phyloP scores from a whole-genome alignment of 106 monocot species.

The Dendrobium nobile region DNA sequence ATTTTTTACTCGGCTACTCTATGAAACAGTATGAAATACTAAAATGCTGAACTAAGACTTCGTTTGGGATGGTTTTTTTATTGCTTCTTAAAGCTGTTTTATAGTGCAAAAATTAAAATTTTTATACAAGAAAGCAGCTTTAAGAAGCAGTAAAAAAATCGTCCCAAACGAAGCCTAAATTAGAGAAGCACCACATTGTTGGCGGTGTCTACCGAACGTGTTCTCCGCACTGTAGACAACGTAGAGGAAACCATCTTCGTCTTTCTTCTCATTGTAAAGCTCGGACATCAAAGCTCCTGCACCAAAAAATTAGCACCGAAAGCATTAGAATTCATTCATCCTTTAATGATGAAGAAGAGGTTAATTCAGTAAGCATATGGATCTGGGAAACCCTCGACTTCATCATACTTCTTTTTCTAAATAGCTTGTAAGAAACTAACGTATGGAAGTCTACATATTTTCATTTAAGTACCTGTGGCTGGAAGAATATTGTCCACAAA shows the following conservation, averaged over 20 bases:
- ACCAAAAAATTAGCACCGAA: neutral
- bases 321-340: neutral
- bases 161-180: neutral
- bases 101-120: too few species aligned
- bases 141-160: neutral
- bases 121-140: too few species aligned
- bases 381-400: too few species aligned
- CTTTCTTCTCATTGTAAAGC: constrained; percentile 49
- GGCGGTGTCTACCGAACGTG: constrained; percentile 23
- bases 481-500: constrained; percentile 32
- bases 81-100: too few species aligned
- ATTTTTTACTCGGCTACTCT: neutral
- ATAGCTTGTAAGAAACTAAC: neutral
- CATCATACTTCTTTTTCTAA: neutral
- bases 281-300: constrained; percentile 37
- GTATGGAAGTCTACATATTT: neutral
- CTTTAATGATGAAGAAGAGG: too few species aligned
- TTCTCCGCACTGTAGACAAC: constrained; percentile 51
- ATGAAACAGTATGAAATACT: neutral
- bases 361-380: too few species aligned
- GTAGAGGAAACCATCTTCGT: constrained; percentile 52
- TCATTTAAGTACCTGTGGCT: constrained; percentile 11
- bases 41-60: too few species aligned
- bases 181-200: neutral
- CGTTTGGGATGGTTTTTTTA: too few species aligned